phyloP scores from a whole-genome alignment of 345 rosid genomes.

The Raphanus sativus region DNA sequence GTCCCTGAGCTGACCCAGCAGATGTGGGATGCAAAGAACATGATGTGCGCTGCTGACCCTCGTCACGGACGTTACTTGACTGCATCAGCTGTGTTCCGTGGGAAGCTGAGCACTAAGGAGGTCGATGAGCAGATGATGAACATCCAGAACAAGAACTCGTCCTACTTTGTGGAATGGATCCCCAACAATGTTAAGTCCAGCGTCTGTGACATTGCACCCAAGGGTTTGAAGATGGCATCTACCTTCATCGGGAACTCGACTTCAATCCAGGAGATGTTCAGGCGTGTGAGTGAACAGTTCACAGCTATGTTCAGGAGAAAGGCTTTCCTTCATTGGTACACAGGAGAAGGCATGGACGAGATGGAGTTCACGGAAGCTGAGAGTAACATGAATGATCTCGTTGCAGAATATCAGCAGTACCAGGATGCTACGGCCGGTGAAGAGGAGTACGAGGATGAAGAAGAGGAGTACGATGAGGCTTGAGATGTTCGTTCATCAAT shows the following conservation, averaged over 20 bases:
- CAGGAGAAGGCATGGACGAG: slow-evolving; percentile 48
- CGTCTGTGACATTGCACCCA: slow-evolving; percentile 45
- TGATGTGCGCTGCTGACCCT: slow-evolving; percentile 51
- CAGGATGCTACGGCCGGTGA: slow-evolving; percentile 46
- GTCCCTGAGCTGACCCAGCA: slow-evolving; percentile 46
- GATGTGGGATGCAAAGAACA: slow-evolving; percentile 50
- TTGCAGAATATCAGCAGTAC: slow-evolving; percentile 48
- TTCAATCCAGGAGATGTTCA: slow-evolving; percentile 46
- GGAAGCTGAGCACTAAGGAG: slow-evolving; percentile 44
- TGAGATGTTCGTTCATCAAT: neutral
- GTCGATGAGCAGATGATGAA: slow-evolving; percentile 49
- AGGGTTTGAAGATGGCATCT: slow-evolving; percentile 42
- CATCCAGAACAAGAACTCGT: slow-evolving; percentile 46
- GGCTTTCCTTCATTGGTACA: slow-evolving; percentile 51
- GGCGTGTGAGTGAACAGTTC: slow-evolving; percentile 47
- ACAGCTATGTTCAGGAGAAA: slow-evolving; percentile 51
- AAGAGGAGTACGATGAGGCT: slow-evolving; percentile 35
- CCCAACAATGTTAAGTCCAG: slow-evolving; percentile 46
- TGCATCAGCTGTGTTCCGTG: slow-evolving; percentile 45
- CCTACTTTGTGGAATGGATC: slow-evolving; percentile 46
- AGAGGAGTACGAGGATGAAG: slow-evolving; percentile 42
- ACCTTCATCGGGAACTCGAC: slow-evolving; percentile 46
- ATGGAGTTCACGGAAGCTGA: slow-evolving; percentile 47
- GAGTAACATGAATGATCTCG: slow-evolving; percentile 49
- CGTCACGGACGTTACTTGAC: slow-evolving; percentile 46